Percentiles rank a stretch among this genome's conserved stretches.
Conservation (phyloP, 371 early-diverging fungal species). For the Nosema muscidifuracis region DNA sequence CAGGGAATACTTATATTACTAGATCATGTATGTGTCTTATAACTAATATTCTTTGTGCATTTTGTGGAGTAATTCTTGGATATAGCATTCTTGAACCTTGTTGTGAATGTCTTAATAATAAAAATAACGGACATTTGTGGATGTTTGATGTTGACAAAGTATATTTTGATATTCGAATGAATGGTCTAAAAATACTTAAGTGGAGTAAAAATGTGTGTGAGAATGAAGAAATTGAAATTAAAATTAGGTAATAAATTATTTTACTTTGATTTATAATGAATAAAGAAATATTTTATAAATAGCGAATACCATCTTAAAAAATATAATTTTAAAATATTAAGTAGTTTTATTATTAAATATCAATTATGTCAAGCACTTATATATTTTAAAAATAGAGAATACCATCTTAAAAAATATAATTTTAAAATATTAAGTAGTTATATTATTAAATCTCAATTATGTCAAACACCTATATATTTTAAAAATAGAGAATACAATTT, state of each 20-base stretch:
- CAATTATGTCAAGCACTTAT: too few species aligned
- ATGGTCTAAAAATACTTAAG: not conserved
- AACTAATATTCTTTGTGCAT: not conserved
- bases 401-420: too few species aligned
- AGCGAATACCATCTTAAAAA: too few species aligned
- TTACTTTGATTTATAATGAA: too few species aligned
- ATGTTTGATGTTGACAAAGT: constrained; percentile 71
- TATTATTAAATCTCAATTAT: too few species aligned
- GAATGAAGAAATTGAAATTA: not conserved
- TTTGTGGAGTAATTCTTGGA: constrained; percentile 77
- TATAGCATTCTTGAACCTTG: constrained; percentile 90
- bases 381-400: too few species aligned
- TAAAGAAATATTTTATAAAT: too few species aligned
- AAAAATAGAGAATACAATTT: too few species aligned
- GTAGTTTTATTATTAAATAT: too few species aligned
- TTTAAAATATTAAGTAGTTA: too few species aligned
- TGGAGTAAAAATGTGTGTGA: not conserved
- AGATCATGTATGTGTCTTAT: constrained; percentile 32
- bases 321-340: too few species aligned
- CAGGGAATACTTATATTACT: constrained; percentile 9
- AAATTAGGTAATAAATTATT: not conserved
- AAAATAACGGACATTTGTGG: constrained; percentile 92
- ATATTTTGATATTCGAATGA: not conserved
- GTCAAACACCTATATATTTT: too few species aligned
- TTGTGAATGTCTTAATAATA: constrained; percentile 73